Conservation (phyloP, 371 early-diverging fungal genomes). For the Chytridium lagenaria region DNA sequence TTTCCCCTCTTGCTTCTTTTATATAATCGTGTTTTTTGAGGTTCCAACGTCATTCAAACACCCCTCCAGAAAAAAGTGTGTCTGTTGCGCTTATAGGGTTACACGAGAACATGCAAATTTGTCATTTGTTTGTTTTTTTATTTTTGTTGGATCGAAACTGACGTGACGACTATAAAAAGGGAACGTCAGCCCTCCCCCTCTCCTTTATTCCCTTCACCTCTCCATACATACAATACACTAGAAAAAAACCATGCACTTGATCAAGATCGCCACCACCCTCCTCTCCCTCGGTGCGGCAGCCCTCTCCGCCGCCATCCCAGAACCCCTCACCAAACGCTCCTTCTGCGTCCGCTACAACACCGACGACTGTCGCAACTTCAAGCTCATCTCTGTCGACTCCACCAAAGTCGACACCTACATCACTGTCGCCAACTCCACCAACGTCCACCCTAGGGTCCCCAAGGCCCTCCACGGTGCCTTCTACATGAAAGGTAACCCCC, state of each 20-base stretch:
- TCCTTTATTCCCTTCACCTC: no score
- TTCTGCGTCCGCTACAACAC: slow-evolving; percentile 29
- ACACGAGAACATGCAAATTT: no score
- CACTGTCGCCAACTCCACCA: slow-evolving; percentile 18
- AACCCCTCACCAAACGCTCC: neutral
- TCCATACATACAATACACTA: neutral
- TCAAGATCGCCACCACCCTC: neutral
- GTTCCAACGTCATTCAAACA: no score
- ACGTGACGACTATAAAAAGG: no score
- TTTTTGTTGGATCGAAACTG: no score
- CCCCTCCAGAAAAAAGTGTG: no score
- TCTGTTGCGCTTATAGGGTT: no score
- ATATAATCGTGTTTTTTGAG: no score
- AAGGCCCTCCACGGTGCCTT: slow-evolving; percentile 18
- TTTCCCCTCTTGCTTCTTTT: no score
- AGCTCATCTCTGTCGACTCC: slow-evolving; percentile 13
- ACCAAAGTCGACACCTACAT: slow-evolving; percentile 18
- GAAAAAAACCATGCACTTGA: neutral
- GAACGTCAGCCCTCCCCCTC: no score
- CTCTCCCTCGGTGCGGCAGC: neutral
- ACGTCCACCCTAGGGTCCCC: slow-evolving; percentile 15
- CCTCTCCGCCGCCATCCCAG: neutral
- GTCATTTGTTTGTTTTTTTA: no score
- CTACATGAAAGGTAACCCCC: slow-evolving; percentile 34
- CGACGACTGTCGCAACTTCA: slow-evolving; percentile 29